A percentile compares a stretch with the other conserved stretches of the same genome.
phyloP scores from a whole-genome alignment of 139 green algal genomes.

The Parachlorella kessleri region DNA sequence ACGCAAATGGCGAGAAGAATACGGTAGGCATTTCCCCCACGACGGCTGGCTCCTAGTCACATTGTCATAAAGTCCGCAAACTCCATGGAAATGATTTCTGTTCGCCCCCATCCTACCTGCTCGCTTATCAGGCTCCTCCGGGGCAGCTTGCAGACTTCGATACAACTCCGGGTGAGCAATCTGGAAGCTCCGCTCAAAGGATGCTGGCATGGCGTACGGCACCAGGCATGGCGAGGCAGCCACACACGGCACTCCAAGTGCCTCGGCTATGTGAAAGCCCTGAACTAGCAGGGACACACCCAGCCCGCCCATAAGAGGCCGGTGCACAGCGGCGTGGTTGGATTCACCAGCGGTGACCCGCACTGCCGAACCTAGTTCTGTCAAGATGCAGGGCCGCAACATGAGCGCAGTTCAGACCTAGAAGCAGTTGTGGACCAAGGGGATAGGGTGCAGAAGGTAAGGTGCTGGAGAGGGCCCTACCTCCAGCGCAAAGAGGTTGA shows the following conservation, averaged over 20 bases:
- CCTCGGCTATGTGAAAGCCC: slow-evolving; percentile 63
- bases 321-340: too few relatives aligned
- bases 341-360: neutral
- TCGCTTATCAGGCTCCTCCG: neutral
- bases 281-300: too few relatives aligned
- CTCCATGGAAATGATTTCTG: neutral
- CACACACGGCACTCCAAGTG: slow-evolving; percentile 47
- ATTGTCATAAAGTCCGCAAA: neutral
- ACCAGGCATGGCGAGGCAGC: slow-evolving; percentile 62
- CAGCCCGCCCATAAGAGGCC: too few relatives aligned
- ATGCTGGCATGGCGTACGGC: slow-evolving; percentile 52
- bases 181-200: slow-evolving; percentile 37
- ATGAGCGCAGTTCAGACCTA: neutral
- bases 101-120: too few relatives aligned
- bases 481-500: slow-evolving; percentile 68
- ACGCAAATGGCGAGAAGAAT: too few relatives aligned
- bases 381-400: neutral
- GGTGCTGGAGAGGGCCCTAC: neutral
- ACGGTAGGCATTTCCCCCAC: too few relatives aligned
- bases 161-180: slow-evolving; percentile 36
- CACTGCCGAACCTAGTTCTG: neutral
- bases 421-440: neutral
- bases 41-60: neutral
- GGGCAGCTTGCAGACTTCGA: slow-evolving; percentile 15
- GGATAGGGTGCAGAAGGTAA: neutral